phyloP scores from a whole-genome alignment of 495 filamentous ascomycete genomes.

The Aspergillus baeticus region DNA sequence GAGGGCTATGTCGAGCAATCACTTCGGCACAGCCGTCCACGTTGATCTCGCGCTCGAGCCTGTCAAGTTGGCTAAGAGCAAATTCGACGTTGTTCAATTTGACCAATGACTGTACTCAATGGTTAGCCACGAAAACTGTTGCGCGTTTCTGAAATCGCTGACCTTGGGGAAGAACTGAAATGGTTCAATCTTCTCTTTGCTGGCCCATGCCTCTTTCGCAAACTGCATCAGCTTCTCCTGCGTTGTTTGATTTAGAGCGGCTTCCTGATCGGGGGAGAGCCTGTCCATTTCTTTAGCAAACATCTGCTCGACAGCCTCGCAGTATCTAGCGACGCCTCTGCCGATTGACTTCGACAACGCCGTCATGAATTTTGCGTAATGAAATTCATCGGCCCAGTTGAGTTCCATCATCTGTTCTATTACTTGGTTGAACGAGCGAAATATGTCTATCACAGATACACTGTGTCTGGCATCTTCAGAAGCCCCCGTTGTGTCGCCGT shows the following conservation, averaged over 20 bases:
- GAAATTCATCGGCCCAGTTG: slow-evolving; percentile 89
- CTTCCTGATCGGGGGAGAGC: slow-evolving; percentile 81
- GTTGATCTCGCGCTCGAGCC: slow-evolving; percentile 82
- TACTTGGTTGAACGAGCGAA: slow-evolving; percentile 87
- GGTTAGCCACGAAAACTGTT: slow-evolving; percentile 9
- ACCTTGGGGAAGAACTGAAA: slow-evolving; percentile 98
- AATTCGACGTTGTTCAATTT: slow-evolving; percentile 98
- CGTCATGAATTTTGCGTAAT: slow-evolving; percentile 97
- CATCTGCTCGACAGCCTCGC: slow-evolving; percentile 81
- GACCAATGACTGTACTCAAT: slow-evolving; percentile 71
- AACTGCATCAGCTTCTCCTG: slow-evolving; percentile 89
- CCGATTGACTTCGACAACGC: slow-evolving; percentile 86
- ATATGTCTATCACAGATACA: slow-evolving; percentile 89
- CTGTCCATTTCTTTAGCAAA: slow-evolving; percentile 94
- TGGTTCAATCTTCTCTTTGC: slow-evolving; percentile 91
- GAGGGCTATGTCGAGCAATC: slow-evolving; percentile 63
- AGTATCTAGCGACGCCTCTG: slow-evolving; percentile 81
- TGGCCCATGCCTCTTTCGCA: slow-evolving; percentile 93
- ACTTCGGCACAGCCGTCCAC: slow-evolving; percentile 91
- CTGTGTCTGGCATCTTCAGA: slow-evolving; percentile 88
- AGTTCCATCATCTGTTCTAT: slow-evolving; percentile 82
- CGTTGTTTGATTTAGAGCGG: slow-evolving; percentile 70
- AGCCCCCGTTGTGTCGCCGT: slow-evolving; percentile 56
- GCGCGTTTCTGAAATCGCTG: slow-evolving; percentile 5
- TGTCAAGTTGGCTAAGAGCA: slow-evolving; percentile 85